phyloP scores from a whole-genome alignment of 2,329 filamentous ascomycete species.

The Talaromyces sp. region DNA sequence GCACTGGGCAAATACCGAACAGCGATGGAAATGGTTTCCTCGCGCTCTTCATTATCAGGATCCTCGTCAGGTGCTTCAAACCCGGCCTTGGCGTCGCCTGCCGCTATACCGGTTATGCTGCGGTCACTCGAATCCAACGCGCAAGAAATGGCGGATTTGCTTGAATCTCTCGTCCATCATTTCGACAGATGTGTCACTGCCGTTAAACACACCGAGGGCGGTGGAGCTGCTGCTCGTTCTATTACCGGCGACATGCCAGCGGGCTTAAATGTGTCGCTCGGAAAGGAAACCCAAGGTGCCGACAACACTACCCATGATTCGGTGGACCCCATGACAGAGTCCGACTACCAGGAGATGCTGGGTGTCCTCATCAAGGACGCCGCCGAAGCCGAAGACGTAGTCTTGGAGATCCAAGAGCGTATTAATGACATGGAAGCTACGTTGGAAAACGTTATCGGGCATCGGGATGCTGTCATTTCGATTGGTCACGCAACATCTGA shows the following conservation, averaged over 20 bases:
- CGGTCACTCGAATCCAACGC: conserved; percentile 65
- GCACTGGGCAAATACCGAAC: conserved; percentile 43
- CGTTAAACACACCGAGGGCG: conserved; percentile 82
- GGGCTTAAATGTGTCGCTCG: conserved; percentile 38
- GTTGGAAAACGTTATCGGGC: conserved; percentile 56
- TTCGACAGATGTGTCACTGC: conserved; percentile 92
- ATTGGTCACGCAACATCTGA: conserved; percentile 54
- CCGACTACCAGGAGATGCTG: conserved; percentile 78
- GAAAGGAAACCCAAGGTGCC: conserved; percentile 26
- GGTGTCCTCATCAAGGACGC: conserved; percentile 60
- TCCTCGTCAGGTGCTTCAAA: conserved; percentile 27
- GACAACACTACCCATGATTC: conserved; percentile 35
- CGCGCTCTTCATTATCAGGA: conserved; percentile 28
- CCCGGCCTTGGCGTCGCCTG: conserved; percentile 27
- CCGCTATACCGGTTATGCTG: conserved; percentile 50
- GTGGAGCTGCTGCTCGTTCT: conserved; percentile 62
- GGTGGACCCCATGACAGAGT: conserved; percentile 65
- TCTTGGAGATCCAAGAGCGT: conserved; percentile 64
- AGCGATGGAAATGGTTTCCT: conserved; percentile 33
- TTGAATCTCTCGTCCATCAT: conserved; percentile 76
- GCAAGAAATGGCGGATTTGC: conserved; percentile 71
- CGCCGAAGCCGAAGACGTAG: conserved; percentile 56
- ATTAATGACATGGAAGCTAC: conserved; percentile 71
- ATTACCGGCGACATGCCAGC: conserved; percentile 57
- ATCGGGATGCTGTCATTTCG: conserved; percentile 53